Evolutionary conservation across 345 rosid genomes (phyloP), one percentile per base, ranked within the genome.

Genomic region (Aquilaria sinensis): DNA sequence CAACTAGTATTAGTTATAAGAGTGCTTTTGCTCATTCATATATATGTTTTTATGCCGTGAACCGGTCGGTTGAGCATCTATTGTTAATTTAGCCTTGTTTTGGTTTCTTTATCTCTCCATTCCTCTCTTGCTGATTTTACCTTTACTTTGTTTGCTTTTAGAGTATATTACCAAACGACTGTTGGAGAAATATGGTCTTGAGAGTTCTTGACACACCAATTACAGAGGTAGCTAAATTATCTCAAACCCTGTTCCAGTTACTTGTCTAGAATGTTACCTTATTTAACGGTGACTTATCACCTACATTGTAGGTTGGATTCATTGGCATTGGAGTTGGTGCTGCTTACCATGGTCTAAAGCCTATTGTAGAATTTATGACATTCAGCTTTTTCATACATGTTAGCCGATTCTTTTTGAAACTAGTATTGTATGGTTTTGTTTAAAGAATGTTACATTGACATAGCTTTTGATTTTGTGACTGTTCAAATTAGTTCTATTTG

Each of bases 351-450:
- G 92, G 92, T 65, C 75, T 86, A 30, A 83, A 67, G 76, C 92
- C 89, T 47, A 74, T 83, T 31, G 72, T 86, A 51, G 92, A 86
- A 75, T 86, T 86, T 48, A 83, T 83, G 92, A 83, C 92, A 33
- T 77, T 86, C 68, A 86, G 83, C 76, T 83, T 86, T 65, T 62
- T 87, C 30, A 70, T 86, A 89, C 92, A 86, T 90, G 94, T 87
- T 47, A 63, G 69, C n/a, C 3, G 15, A 12, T 49, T 66, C 48
- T 33, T 56, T 47, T 48, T 47, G 12, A 12, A 57, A 56, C 41
- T 65, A 16, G 53, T 1, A 56, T 58, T 49, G 6, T 41, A 29
- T 52, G 56, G 13, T 8, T 53, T 9, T 53, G 33, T 23, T 31
- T 5, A 31, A 53, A 11, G 43, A 5, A 37, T 4, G 43, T 37